phyloP scores from a whole-genome alignment of 306 rosid genomes.

The Fagus sylvatica region DNA sequence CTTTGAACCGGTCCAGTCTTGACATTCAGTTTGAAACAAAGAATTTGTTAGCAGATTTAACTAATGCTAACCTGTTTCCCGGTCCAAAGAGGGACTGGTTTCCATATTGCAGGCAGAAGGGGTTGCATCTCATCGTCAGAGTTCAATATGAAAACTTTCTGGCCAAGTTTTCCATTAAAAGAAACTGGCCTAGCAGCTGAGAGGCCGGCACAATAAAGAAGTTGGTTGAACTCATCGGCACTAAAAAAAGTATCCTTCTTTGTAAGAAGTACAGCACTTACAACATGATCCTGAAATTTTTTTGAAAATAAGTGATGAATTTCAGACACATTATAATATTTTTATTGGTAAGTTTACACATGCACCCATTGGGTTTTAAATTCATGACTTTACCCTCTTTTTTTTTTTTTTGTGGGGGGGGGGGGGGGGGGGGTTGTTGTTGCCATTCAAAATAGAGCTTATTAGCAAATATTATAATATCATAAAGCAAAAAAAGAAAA shows the following conservation, averaged over 20 bases:
- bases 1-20: background rate
- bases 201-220: constrained; percentile 83
- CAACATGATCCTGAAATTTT: constrained; percentile 75
- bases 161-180: constrained; percentile 47
- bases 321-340: background rate
- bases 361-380: too few species aligned
- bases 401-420: too few species aligned
- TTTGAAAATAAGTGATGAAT: background rate
- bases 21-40: constrained; percentile 5
- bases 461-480: too few species aligned
- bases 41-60: background rate
- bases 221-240: constrained; percentile 73
- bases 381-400: too few species aligned
- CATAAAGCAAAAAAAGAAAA: background rate
- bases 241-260: constrained; percentile 80
- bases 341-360: too few species aligned
- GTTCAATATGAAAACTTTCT: constrained; percentile 51
- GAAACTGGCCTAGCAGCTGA: constrained; percentile 44
- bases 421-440: too few species aligned
- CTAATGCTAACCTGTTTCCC: constrained; percentile 78
- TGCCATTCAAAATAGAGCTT: too few species aligned
- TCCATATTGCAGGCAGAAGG: constrained; percentile 87
- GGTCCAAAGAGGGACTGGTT: constrained; percentile 89
- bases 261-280: constrained; percentile 92
- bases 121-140: constrained; percentile 60